These are phyloP conservation scores for Monosporascus sp. DNA, from an alignment of 2,329 filamentous ascomycete species.

Conservation along the genomic window DNA sequence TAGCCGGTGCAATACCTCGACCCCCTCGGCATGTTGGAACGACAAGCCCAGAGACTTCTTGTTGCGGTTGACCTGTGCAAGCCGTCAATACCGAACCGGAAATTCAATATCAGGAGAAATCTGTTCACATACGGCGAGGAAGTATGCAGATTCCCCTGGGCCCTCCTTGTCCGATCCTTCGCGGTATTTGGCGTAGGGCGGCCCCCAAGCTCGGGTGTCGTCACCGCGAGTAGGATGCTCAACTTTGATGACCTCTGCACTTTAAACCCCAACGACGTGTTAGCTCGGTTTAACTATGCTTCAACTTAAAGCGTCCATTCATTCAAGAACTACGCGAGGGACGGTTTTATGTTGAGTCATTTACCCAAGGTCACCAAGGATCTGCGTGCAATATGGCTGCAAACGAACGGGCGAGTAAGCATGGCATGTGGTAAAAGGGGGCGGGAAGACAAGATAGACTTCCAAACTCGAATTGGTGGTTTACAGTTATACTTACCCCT, in stretches of 20 bases:
- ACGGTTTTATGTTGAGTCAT: conserved; percentile 18
- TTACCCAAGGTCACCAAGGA: conserved; percentile 91
- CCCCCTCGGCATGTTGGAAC: conserved; percentile 78
- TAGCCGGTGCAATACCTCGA: conserved; percentile 81
- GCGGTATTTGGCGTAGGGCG: conserved; percentile 80
- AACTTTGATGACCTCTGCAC: conserved; percentile 91
- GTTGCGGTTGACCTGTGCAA: conserved; percentile 78
- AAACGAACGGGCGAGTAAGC: conserved; percentile 11
- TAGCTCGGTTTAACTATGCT: background rate
- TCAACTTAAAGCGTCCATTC: background rate
- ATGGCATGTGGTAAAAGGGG: conserved; percentile 4
- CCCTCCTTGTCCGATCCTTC: conserved; percentile 54
- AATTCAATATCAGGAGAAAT: background rate
- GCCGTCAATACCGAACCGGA: conserved; percentile 4
- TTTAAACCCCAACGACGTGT: conserved; percentile 42
- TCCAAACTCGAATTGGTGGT: too few species aligned
- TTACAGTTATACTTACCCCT: conserved; percentile 58
- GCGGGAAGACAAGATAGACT: conserved; percentile 1
- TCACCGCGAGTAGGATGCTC: conserved; percentile 90
- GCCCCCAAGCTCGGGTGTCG: conserved; percentile 94
- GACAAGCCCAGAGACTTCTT: conserved; percentile 92
- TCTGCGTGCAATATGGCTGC: conserved; percentile 95
- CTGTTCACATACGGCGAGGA: conserved; percentile 64
- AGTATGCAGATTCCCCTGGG: conserved; percentile 91
- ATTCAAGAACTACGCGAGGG: too few species aligned